Evolutionary conservation across 164 flowering plant genomes (phyloP), one percentile per base, ranked within the genome.

Genomic region (Akebia trifoliata): DNA sequence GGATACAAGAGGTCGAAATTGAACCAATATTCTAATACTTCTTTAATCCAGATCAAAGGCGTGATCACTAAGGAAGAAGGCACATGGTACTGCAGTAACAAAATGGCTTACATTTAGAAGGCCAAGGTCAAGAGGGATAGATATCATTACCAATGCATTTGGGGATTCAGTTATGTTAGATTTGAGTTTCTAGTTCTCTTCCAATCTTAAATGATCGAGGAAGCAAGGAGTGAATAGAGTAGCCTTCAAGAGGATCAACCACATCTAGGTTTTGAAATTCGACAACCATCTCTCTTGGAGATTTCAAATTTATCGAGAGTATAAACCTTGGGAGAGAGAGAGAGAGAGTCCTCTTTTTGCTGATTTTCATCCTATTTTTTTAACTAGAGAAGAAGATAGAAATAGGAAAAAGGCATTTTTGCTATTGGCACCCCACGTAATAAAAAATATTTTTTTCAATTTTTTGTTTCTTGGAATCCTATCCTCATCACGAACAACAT

Each of bases 221-320:
- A 43, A 83, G 80, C 25, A 79, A 63, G 4, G 70, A 55, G 44
- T 75, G 55, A 8, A 71, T 64, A 0, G 56, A 62, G 29, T 46
- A 66, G 12, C 17, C 70, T 21, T 22, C 37, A 18, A 81, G 71
- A 26, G 89, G 84, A 60, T 83, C 85, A 36, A 50, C 59, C 15
- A 22, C 51, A 35, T n/a, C n/a, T n/a, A n/a, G n/a, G n/a, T n/a
- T n/a, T n/a, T n/a, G n/a, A n/a, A n/a, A n/a, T n/a, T 64, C 64
- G 36, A 2, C 35, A 50, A 35, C 69, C 84, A 76, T 74, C 22
- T 17, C 32, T 45, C 25, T 6, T 57, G 24, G 17, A 25, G 29
- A 42, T 40, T 17, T 20, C 3, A 25, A 3, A 21, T 8, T n/a
- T 36, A 29, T n/a, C n/a, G n/a, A n/a, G n/a, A n/a, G n/a, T n/a